A percentile compares a stretch with the other conserved stretches of the same genome.
These are phyloP conservation scores for Ophiostoma quercus DNA, from an alignment of 2,329 filamentous ascomycete species.

Conservation along the genomic window DNA sequence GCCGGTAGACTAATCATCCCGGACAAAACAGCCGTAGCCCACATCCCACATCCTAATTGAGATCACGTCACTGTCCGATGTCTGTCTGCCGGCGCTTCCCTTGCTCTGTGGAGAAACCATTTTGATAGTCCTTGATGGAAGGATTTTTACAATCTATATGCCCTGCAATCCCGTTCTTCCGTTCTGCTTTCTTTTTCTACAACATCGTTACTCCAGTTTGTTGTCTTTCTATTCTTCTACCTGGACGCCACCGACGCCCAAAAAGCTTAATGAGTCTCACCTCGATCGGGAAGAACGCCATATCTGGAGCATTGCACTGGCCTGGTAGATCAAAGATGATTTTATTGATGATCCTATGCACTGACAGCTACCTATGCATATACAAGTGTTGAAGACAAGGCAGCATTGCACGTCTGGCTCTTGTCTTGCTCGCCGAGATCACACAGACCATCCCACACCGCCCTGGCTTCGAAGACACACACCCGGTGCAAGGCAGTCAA, in stretches of 20 bases:
- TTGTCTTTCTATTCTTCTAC: neutral
- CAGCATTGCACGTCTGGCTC: neutral
- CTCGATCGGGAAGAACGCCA: neutral
- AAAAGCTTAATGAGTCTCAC: neutral
- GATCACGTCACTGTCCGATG: neutral
- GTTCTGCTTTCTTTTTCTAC: neutral
- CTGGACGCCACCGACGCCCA: neutral
- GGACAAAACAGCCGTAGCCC: neutral
- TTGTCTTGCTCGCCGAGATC: neutral
- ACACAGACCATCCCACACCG: neutral
- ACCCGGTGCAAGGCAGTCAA: neutral
- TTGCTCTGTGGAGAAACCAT: neutral
- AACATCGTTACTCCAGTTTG: neutral
- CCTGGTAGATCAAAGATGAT: neutral
- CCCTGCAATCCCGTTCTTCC: neutral
- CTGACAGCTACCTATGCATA: neutral
- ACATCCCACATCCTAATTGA: neutral
- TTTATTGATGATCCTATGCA: neutral
- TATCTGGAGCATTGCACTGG: neutral
- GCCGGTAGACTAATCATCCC: neutral
- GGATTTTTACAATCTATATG: neutral
- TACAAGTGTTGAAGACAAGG: neutral
- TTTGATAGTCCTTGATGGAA: neutral
- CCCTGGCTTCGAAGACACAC: neutral
- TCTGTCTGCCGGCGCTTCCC: neutral